phyloP scores from a whole-genome alignment of 805 yeast genomes.

The Zygosaccharomyces kombuchaensis region DNA sequence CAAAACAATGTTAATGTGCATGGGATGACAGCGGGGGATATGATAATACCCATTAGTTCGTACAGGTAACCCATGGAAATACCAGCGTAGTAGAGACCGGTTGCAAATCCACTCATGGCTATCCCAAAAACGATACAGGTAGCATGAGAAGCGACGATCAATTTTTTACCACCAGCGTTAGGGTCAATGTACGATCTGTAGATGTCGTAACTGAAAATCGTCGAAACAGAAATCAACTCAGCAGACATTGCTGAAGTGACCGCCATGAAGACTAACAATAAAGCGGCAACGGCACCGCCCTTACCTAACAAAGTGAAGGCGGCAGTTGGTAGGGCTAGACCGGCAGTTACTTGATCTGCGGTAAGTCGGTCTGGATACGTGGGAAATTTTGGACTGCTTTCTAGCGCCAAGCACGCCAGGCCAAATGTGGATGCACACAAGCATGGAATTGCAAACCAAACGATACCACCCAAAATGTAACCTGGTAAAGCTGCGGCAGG shows the following conservation, averaged over 20 bases:
- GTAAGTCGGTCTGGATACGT: slow-evolving; percentile 68
- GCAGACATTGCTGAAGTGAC: slow-evolving; percentile 91
- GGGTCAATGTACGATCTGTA: slow-evolving; percentile 80
- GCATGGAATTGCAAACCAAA: slow-evolving; percentile 91
- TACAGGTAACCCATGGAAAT: slow-evolving; percentile 84
- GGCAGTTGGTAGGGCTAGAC: slow-evolving; percentile 62
- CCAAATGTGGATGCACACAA: slow-evolving; percentile 82
- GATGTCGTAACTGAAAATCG: slow-evolving; percentile 80
- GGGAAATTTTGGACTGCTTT: slow-evolving; percentile 68
- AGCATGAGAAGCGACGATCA: slow-evolving; percentile 64
- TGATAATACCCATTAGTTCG: slow-evolving; percentile 84
- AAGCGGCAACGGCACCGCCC: slow-evolving; percentile 82
- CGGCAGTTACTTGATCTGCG: slow-evolving; percentile 70
- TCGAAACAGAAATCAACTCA: slow-evolving; percentile 82
- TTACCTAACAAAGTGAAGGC: slow-evolving; percentile 81
- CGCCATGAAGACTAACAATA: slow-evolving; percentile 82
- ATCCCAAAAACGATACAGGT: slow-evolving; percentile 58
- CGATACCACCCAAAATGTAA: slow-evolving; percentile 79
- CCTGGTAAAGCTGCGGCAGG: slow-evolving; percentile 86
- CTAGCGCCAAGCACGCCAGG: slow-evolving; percentile 72
- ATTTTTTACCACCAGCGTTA: slow-evolving; percentile 65
- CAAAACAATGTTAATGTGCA: slow-evolving; percentile 63
- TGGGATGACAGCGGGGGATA: slow-evolving; percentile 83
- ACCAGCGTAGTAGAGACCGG: slow-evolving; percentile 76
- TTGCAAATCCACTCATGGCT: slow-evolving; percentile 76